Conservation (phyloP, 176 grass and related monocot species). For the Eremochloa ophiuroides region DNA sequence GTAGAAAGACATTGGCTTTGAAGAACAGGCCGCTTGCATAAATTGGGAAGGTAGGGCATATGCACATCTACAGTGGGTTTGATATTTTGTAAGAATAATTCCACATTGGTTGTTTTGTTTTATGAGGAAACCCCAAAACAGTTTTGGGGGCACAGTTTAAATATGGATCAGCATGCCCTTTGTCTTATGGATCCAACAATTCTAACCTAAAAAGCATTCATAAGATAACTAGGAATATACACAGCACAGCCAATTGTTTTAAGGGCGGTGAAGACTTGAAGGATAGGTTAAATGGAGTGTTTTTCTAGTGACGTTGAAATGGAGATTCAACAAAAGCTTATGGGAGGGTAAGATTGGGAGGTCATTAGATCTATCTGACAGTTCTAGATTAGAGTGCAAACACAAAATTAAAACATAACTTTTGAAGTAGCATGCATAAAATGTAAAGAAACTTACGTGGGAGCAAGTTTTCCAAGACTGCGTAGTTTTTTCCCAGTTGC, state of each 20-base stretch:
- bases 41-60: neutral
- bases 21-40: neutral
- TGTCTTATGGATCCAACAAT: neutral
- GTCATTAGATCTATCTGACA: neutral
- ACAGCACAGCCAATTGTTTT: neutral
- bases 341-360: neutral
- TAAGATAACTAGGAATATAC: neutral
- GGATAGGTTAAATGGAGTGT: neutral
- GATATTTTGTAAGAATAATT: neutral
- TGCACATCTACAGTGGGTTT: neutral
- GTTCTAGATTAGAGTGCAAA: neutral
- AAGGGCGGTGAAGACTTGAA: neutral
- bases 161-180: neutral
- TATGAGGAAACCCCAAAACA: neutral
- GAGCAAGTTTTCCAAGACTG: conserved; percentile 92
- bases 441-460: conserved; percentile 71
- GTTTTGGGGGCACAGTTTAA: neutral
- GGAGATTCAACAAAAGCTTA: neutral
- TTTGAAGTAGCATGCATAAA: neutral
- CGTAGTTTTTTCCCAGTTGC: conserved; percentile 50
- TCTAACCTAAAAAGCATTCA: neutral
- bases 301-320: neutral
- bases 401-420: neutral
- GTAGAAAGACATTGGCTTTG: neutral
- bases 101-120: neutral